phyloP scores from a whole-genome alignment of 306 rosid genomes.

The Rosa lucieae region DNA sequence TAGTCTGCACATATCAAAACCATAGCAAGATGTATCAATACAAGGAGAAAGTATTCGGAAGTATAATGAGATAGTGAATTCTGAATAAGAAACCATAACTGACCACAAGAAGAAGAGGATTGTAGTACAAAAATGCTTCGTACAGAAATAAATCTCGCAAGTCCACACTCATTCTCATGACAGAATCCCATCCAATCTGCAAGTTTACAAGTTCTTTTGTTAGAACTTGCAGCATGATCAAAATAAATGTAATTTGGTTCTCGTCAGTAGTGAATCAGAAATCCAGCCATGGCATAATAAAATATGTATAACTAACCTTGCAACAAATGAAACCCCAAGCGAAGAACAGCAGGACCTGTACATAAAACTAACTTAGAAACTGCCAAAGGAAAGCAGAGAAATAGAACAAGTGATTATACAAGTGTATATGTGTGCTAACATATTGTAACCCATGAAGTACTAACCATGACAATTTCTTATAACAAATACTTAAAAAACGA shows the following conservation, averaged over 20 bases:
- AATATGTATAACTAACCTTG: conserved; percentile 60
- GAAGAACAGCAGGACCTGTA: conserved; percentile 79
- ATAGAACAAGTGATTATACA: conserved; percentile 9
- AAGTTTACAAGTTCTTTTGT: conserved; percentile 24
- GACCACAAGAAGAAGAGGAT: conserved; percentile 94
- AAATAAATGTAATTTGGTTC: conserved; percentile 9
- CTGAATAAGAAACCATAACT: conserved; percentile 35
- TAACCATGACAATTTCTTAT: not conserved
- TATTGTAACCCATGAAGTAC: conserved; percentile 10
- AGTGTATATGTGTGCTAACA: not conserved
- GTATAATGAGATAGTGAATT: conserved; percentile 14
- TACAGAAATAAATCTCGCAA: conserved; percentile 84
- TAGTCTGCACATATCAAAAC: conserved; percentile 59
- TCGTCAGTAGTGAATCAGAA: conserved; percentile 16
- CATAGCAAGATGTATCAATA: conserved; percentile 21
- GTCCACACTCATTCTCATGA: conserved; percentile 98
- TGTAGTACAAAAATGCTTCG: conserved; percentile 96
- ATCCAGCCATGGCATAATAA: not conserved
- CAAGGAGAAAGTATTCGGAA: conserved; percentile 18
- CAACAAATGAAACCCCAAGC: conserved; percentile 87
- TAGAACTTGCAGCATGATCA: conserved; percentile 27
- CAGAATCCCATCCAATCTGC: conserved; percentile 98
- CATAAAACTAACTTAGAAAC: conserved; percentile 38
- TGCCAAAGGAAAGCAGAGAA: conserved; percentile 12
- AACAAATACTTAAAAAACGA: not conserved